These are phyloP conservation scores for Oidiodendron maius DNA, from an alignment of 495 filamentous ascomycete genomes.

Conservation along the genomic window DNA sequence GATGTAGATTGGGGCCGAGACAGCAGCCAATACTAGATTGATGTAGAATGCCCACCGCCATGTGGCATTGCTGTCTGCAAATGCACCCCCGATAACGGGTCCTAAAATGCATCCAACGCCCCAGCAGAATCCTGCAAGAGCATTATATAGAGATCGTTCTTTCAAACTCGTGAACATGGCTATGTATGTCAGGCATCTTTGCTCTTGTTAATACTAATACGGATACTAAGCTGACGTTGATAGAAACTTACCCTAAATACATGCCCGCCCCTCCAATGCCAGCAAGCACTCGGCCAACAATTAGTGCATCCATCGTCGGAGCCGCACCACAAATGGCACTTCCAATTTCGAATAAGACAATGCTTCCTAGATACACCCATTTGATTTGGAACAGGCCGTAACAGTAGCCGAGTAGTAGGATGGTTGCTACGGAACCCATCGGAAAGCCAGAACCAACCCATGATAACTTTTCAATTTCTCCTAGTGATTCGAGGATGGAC, in stretches of 20 bases:
- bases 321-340: constrained; percentile 50
- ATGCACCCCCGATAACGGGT: constrained; percentile 56
- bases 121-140: constrained; percentile 32
- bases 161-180: neutral
- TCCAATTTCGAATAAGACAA: constrained; percentile 43
- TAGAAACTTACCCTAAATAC: too few relatives aligned
- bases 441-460: too few relatives aligned
- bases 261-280: constrained; percentile 41
- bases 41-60: constrained; percentile 43
- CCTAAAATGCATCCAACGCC: constrained; percentile 45
- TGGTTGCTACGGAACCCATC: too few relatives aligned
- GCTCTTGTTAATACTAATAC: neutral
- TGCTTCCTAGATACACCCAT: constrained; percentile 37
- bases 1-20: constrained; percentile 1
- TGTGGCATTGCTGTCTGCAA: constrained; percentile 39
- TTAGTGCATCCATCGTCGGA: constrained; percentile 43
- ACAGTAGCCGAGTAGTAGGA: too few relatives aligned
- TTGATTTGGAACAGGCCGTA: constrained; percentile 47
- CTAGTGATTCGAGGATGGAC: too few relatives aligned
- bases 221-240: neutral
- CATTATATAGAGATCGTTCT: constrained; percentile 38
- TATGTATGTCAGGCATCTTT: neutral
- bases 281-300: constrained; percentile 40
- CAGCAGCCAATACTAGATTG: neutral
- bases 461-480: too few relatives aligned